Evolutionary conservation across 164 flowering plant species (phyloP).

Genomic region (Umbilicus rupestris): DNA sequence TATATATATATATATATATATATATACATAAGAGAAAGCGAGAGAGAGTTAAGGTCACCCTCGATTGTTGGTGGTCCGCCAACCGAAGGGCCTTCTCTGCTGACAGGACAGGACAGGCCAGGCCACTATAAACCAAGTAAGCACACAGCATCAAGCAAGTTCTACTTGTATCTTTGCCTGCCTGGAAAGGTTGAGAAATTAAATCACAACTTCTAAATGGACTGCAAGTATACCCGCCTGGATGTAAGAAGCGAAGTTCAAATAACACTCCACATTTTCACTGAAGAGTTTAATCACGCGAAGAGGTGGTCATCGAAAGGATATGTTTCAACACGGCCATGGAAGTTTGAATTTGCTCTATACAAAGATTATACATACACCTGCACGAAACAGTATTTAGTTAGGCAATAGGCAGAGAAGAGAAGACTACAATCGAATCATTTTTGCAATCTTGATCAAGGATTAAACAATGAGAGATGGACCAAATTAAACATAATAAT

Average conservation of each 20-base stretch:
- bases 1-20: neutral
- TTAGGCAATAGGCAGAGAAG: no score
- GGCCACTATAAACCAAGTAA: conserved; percentile 62
- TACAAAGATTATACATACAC: conserved; percentile 63
- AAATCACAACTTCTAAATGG: neutral
- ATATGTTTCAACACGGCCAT: conserved; percentile 60
- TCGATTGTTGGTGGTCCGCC: conserved; percentile 63
- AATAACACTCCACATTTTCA: conserved; percentile 58
- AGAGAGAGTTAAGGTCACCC: conserved; percentile 42
- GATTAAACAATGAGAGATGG: neutral
- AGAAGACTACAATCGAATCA: neutral
- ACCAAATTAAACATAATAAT: no score
- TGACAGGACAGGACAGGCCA: no score
- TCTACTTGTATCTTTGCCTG: conserved; percentile 89
- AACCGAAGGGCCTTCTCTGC: conserved; percentile 68
- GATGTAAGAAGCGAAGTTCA: no score
- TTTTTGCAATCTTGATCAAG: neutral
- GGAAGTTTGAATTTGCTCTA: conserved; percentile 58
- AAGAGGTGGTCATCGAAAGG: conserved; percentile 85
- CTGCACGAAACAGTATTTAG: conserved; percentile 22
- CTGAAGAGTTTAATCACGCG: conserved; percentile 64
- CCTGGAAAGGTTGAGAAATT: conserved; percentile 36
- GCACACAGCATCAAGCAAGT: conserved; percentile 84
- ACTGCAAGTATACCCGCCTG: no score
- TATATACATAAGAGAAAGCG: no score